These are phyloP conservation scores for Fusarium devonianum DNA, from an alignment of 2,329 filamentous ascomycete species.

Conservation along the genomic window DNA sequence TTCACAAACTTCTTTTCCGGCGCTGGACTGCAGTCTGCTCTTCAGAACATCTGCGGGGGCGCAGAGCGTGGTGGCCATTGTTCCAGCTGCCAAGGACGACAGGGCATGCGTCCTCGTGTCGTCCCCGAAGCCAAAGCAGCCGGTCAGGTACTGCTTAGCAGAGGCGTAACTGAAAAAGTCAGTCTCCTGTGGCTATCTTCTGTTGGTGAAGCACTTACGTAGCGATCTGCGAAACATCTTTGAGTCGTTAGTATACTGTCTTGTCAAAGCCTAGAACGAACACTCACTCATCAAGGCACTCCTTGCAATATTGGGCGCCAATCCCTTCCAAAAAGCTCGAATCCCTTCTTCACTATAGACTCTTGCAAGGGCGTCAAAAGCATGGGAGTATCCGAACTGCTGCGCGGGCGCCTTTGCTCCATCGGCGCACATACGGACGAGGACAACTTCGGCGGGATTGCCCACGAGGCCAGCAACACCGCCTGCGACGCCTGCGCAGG, in stretches of 20 bases:
- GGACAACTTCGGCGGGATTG: constrained; percentile 54
- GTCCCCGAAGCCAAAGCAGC: constrained; percentile 44
- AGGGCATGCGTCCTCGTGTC: constrained; percentile 51
- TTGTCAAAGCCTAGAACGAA: fast-evolving
- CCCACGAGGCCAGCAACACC: constrained; percentile 54
- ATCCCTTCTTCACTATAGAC: constrained; percentile 49
- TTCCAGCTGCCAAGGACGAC: constrained; percentile 52
- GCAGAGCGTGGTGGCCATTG: constrained; percentile 55
- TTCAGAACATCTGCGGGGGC: constrained; percentile 56
- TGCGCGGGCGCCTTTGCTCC: constrained; percentile 49
- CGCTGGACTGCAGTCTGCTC: constrained; percentile 49
- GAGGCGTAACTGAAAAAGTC: constrained; percentile 43
- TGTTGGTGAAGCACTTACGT: constrained; percentile 46
- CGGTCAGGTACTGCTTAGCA: constrained; percentile 45
- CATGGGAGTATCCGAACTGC: constrained; percentile 50
- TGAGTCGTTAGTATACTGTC: constrained; percentile 8
- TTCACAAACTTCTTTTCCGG: constrained; percentile 37
- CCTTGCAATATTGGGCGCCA: constrained; percentile 51
- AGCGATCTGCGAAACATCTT: constrained; percentile 55
- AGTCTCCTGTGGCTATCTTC: background rate
- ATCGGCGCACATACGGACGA: constrained; percentile 56
- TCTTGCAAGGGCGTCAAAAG: constrained; percentile 42
- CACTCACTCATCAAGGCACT: constrained; percentile 55
- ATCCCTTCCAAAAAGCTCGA: constrained; percentile 48
- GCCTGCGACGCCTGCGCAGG: constrained; percentile 50